Conservation (phyloP, 2,329 filamentous ascomycete genomes). For the Tolypocladium endophyticum region DNA sequence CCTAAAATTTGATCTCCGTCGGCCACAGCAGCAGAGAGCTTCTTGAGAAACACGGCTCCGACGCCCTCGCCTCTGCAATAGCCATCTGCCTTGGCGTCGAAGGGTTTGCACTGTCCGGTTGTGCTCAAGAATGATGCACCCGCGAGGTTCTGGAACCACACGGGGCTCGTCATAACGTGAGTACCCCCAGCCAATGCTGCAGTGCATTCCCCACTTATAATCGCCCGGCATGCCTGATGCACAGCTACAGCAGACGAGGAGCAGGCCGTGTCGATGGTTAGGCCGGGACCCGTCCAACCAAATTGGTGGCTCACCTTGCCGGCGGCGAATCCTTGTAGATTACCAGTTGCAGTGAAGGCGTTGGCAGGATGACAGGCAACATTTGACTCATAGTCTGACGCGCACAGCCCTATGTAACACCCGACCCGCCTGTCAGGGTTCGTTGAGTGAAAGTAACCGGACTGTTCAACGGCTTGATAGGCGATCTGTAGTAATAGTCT, state of each 20-base stretch:
- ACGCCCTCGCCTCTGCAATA: constrained; percentile 42
- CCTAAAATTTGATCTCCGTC: constrained; percentile 34
- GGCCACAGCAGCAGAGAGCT: constrained; percentile 29
- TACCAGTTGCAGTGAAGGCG: constrained; percentile 27
- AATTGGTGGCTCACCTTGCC: constrained; percentile 25
- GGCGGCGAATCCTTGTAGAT: constrained; percentile 17
- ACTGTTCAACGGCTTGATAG: constrained; percentile 27
- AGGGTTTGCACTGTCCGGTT: constrained; percentile 21
- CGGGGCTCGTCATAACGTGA: constrained; percentile 22
- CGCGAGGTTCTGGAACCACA: constrained; percentile 12
- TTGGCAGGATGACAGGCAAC: constrained; percentile 21
- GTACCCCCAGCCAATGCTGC: constrained; percentile 27
- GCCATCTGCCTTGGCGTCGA: constrained; percentile 30
- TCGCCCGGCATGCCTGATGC: constrained; percentile 18
- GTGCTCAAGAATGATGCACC: constrained; percentile 15
- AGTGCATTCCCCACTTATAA: constrained; percentile 18
- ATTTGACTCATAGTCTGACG: constrained; percentile 30
- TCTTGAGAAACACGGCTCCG: constrained; percentile 35
- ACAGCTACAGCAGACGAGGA: constrained; percentile 24
- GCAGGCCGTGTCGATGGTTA: constrained; percentile 28
- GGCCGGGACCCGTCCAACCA: constrained; percentile 24
- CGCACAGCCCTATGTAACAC: constrained; percentile 24
- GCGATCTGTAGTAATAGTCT: constrained; percentile 25
- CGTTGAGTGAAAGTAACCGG: constrained; percentile 9
- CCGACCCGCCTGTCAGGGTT: constrained; percentile 11